Evolutionary conservation across 441 rosid species (phyloP).

Genomic region (Pelargonium australe): DNA sequence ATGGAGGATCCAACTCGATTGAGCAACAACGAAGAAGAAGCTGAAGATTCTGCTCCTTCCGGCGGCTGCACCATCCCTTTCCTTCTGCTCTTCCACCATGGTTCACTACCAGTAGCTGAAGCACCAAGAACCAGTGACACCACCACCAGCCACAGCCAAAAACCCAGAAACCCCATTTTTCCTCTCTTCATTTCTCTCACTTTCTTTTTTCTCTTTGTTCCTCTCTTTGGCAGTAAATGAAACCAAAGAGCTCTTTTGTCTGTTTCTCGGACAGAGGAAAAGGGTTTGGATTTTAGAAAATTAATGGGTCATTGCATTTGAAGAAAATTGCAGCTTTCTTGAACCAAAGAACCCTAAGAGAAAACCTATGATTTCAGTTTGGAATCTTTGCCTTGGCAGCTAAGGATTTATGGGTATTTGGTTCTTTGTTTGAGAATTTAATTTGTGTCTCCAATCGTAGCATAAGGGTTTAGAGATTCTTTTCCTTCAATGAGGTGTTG

Average conservation of each 20-base stretch:
- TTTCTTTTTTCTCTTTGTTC: not conserved
- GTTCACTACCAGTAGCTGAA: slow-evolving; percentile 6
- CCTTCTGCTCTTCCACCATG: slow-evolving; percentile 10
- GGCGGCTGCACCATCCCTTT: slow-evolving; percentile 4
- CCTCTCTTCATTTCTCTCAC: slow-evolving; percentile 7
- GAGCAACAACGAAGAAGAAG: slow-evolving; percentile 29
- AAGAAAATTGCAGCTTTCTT: not conserved
- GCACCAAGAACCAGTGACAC: slow-evolving; percentile 6
- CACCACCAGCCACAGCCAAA: not conserved
- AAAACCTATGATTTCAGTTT: slow-evolving; percentile 2
- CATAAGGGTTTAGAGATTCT: not conserved
- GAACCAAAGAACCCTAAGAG: not conserved
- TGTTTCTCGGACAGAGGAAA: not conserved
- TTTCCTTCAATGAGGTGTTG: not conserved
- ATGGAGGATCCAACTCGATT: slow-evolving; percentile 54
- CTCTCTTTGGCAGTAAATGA: not conserved
- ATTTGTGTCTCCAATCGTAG: not conserved
- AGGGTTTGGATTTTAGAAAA: slow-evolving; percentile 1
- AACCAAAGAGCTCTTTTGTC: slow-evolving; percentile 3
- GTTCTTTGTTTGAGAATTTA: not conserved
- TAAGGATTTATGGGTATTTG: not conserved
- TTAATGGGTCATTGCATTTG: slow-evolving; percentile 5
- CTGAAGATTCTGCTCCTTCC: slow-evolving; percentile 3
- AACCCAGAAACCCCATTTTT: slow-evolving; percentile 2
- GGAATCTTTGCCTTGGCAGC: slow-evolving; percentile 4